Conservation (phyloP, 306 rosid genomes). For the Aeschynomene evenia region DNA sequence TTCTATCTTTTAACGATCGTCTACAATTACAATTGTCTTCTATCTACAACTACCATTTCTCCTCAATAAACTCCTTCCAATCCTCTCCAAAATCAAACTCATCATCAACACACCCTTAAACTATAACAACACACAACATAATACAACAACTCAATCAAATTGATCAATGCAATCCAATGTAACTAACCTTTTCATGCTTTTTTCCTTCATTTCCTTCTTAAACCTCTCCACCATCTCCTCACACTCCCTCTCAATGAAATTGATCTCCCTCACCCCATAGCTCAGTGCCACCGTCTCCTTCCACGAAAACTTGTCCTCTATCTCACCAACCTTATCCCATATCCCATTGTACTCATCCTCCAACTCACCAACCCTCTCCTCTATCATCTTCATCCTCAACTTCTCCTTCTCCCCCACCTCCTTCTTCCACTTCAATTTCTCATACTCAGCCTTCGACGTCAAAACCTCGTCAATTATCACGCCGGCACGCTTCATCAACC, state of each 20-base stretch:
- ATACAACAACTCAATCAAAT: background rate
- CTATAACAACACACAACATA: conserved; percentile 4
- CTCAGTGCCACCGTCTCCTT: conserved; percentile 70
- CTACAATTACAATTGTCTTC: too few relatives aligned
- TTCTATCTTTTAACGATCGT: too few relatives aligned
- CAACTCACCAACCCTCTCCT: conserved; percentile 49
- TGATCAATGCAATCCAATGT: conserved; percentile 8
- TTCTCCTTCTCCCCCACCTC: conserved; percentile 32
- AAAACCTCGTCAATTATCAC: conserved; percentile 43
- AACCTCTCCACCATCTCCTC: conserved; percentile 67
- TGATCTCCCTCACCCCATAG: conserved; percentile 72
- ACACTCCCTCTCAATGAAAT: conserved; percentile 83
- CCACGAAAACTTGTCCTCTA: conserved; percentile 59
- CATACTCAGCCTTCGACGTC: conserved; percentile 30
- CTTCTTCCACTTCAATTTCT: conserved; percentile 40
- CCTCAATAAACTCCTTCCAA: too few relatives aligned
- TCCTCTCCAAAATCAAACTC: too few relatives aligned
- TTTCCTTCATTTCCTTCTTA: conserved; percentile 49
- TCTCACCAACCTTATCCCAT: conserved; percentile 57
- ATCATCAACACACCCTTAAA: background rate
- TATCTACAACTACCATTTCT: too few relatives aligned
- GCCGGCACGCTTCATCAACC: conserved; percentile 41
- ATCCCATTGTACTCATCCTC: conserved; percentile 56
- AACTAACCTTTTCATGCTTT: conserved; percentile 56
- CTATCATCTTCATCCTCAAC: conserved; percentile 43